Evolutionary conservation across 495 filamentous ascomycete species (phyloP), one percentile per base, ranked within the genome.

Genomic region (Bombardia bombarda): DNA sequence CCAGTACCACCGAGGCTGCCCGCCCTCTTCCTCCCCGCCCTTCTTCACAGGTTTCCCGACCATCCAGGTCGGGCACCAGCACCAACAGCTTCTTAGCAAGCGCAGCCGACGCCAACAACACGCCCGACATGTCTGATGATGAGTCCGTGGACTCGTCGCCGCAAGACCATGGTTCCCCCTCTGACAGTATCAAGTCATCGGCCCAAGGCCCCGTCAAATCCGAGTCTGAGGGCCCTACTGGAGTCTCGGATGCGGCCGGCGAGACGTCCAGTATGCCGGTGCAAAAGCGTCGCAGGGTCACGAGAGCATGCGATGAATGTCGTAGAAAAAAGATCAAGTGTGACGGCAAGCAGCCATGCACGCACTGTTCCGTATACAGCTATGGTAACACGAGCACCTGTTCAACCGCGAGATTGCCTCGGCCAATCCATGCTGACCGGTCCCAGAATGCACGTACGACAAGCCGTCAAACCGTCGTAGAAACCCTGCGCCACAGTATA

Each of bases 261-360:
- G 62, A 65, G 19, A 51, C 52, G 1, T 52, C 63, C 7, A 62
- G 47, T 21, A 56, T 65, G 53, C 87, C 84, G 26, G 65, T 90
- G 49, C 90, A 95, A 65, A 95, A 96, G 65, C 75, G 90, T 35
- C 76, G 90, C 18, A 72, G 90, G 56, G 90, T 96, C 22, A 94
- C 88, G 31, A 74, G 90, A 43, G 90, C 90, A 14, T 96, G 90
- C 69, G 92, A 97, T 58, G 93, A 98, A 60, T 98, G 90, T 58
- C 77, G 92, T 36, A 74, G 92, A 52, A 98, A 98, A 66, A 98
- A 98, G 65, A 96, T 97, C 61, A 98, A 96, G 63, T 97, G 90
- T 56, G 90, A 96, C 58, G 92, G 92, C 44, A 94, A 94, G 66
- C 89, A 95, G 62, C 93, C 92, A 7, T 98, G 92, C 63, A 95